Evolutionary conservation across 495 filamentous ascomycete species (phyloP).

Genomic region (Bacidia gigantensis): DNA sequence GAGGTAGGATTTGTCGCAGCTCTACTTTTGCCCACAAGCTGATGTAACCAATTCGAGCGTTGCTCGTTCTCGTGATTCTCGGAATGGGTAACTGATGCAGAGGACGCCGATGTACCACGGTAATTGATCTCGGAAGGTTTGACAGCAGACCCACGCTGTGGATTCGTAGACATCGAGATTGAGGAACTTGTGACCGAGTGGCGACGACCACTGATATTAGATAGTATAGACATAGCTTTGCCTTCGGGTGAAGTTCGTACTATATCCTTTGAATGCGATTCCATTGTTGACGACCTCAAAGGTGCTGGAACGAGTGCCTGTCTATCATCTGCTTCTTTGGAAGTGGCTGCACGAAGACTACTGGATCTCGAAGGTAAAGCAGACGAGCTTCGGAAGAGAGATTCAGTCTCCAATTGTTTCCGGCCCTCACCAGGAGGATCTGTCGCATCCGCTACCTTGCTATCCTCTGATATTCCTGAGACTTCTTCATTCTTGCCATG

Average conservation of each 20-base stretch:
- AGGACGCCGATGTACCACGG: slow-evolving; percentile 1
- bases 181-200: slow-evolving; percentile 3
- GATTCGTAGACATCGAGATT: not conserved
- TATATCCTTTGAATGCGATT: not conserved
- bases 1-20: not conserved
- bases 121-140: slow-evolving; percentile 8
- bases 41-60: not conserved
- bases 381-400: not conserved
- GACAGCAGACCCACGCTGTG: slow-evolving; percentile 5
- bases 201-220: slow-evolving; percentile 10
- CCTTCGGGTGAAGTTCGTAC: slow-evolving; percentile 4
- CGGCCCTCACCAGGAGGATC: not conserved
- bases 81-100: not conserved
- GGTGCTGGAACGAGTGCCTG: slow-evolving; percentile 7
- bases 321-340: slow-evolving; percentile 1
- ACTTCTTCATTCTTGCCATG: too few species aligned
- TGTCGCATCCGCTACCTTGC: not conserved
- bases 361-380: not conserved
- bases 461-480: not conserved
- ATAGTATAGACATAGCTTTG: slow-evolving; percentile 14
- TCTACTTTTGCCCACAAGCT: not conserved
- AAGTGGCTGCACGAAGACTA: slow-evolving; percentile 5
- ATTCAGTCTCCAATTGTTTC: not conserved
- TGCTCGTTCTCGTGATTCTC: not conserved
- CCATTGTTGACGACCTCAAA: not conserved